Evolutionary conservation across 164 flowering plant species (phyloP).

Genomic region (Warburgia ugandensis): DNA sequence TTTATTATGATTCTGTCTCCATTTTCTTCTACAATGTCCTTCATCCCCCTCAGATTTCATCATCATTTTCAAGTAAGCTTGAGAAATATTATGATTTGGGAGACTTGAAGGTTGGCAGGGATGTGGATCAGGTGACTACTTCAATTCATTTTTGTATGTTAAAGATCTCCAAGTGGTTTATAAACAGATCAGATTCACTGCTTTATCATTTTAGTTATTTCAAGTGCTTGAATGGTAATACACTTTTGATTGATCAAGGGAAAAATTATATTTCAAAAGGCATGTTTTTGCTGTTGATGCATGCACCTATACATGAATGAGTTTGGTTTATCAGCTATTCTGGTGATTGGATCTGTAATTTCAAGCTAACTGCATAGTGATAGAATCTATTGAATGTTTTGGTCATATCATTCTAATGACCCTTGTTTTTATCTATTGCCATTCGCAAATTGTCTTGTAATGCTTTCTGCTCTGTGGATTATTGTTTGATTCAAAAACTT

Average conservation of each 20-base stretch:
- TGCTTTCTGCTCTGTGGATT: background rate
- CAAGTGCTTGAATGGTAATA: too few species aligned
- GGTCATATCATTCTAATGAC: too few species aligned
- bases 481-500: background rate
- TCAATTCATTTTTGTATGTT: constrained; percentile 1
- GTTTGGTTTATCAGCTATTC: too few species aligned
- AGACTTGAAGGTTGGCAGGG: constrained; percentile 53
- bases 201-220: too few species aligned
- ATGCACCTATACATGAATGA: too few species aligned
- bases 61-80: constrained; percentile 39
- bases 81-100: constrained; percentile 69
- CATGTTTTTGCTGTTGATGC: too few species aligned
- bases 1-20: constrained; percentile 86
- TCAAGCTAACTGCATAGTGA: too few species aligned
- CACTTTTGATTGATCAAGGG: too few species aligned
- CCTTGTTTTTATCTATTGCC: background rate
- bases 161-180: background rate
- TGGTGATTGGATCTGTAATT: too few species aligned
- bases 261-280: too few species aligned
- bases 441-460: background rate
- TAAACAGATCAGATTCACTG: too few species aligned
- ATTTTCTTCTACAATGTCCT: constrained; percentile 90
- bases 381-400: too few species aligned
- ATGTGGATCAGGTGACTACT: constrained; percentile 59
- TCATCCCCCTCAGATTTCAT: constrained; percentile 67